Conservation (phyloP, 192 early-diverging fungal species). For the Coemansia asiatica region DNA sequence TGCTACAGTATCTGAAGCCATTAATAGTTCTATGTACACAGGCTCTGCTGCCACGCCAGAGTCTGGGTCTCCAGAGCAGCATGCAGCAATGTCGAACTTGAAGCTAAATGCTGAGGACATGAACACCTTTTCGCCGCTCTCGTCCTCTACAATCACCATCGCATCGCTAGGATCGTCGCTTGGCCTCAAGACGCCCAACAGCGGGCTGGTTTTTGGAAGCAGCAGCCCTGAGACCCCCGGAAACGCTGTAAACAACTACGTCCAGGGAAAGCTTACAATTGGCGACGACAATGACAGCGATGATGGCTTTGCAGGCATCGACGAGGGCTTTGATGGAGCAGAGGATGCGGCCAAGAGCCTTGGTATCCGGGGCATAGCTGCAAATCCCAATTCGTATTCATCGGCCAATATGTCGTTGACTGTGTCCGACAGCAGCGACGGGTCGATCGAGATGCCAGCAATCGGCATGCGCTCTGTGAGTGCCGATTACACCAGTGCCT, state of each 20-base stretch:
- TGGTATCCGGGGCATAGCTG: slow-evolving; percentile 2
- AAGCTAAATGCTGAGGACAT: slow-evolving; percentile 25
- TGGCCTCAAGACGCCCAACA: slow-evolving; percentile 10
- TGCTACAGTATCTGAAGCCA: not conserved
- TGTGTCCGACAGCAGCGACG: slow-evolving; percentile 24
- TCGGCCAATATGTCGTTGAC: slow-evolving; percentile 33
- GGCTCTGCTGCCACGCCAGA: not conserved
- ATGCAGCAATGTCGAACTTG: not conserved
- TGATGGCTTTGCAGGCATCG: not conserved
- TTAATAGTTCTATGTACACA: not conserved
- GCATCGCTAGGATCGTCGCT: slow-evolving; percentile 42
- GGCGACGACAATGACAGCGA: slow-evolving; percentile 2
- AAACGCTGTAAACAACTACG: not conserved
- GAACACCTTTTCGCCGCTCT: slow-evolving; percentile 48
- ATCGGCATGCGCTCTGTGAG: slow-evolving; percentile 47
- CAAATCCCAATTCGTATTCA: slow-evolving; percentile 6
- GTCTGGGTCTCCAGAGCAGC: not conserved
- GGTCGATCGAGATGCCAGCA: slow-evolving; percentile 16
- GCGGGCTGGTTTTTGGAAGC: not conserved
- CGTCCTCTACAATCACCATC: slow-evolving; percentile 52
- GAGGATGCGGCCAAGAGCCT: not conserved
- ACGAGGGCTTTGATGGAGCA: not conserved
- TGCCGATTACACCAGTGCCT: slow-evolving; percentile 37
- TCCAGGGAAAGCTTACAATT: not conserved
- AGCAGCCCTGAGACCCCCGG: not conserved